Evolutionary conservation across 768 basidiomycete species (phyloP).

Genomic region (Trametes cinnabarina): DNA sequence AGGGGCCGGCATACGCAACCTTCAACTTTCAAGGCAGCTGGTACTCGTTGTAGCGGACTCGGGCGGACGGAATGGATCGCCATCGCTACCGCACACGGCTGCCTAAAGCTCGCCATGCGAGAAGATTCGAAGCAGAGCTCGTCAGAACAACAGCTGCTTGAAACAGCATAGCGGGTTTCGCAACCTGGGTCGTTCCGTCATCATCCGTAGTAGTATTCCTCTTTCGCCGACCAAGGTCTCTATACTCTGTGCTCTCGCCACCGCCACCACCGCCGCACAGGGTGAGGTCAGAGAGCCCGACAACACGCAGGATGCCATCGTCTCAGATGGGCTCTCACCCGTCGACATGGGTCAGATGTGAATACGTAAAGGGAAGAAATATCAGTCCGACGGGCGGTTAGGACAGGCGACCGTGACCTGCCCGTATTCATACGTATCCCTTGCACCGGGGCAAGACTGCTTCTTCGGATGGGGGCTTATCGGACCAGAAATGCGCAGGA

Average conservation of each 20-base stretch:
- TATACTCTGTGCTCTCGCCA: neutral
- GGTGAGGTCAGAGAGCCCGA: neutral
- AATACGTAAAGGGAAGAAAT: conserved; percentile 15
- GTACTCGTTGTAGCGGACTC: neutral
- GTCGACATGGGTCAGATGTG: neutral
- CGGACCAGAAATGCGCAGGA: conserved; percentile 4
- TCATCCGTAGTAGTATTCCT: neutral
- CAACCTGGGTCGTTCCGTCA: conserved; percentile 7
- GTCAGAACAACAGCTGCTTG: conserved; percentile 17
- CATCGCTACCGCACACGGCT: conserved; percentile 2
- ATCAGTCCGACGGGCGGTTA: conserved; percentile 13
- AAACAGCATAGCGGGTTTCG: conserved; percentile 7
- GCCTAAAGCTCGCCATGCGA: neutral
- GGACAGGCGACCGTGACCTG: conserved; percentile 9
- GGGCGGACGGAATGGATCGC: conserved; percentile 1
- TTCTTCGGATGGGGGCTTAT: conserved; percentile 9
- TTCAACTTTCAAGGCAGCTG: conserved; percentile 17
- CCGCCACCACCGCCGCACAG: neutral
- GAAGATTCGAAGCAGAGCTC: neutral
- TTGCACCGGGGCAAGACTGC: conserved; percentile 3
- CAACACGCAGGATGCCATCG: neutral
- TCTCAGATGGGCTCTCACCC: conserved; percentile 1
- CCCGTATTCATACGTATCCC: conserved; percentile 2
- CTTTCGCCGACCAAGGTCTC: too few species aligned
- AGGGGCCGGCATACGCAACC: neutral